Evolutionary conservation across 2,329 filamentous ascomycete species (phyloP).

Genomic region (Fusarium subtropicale): DNA sequence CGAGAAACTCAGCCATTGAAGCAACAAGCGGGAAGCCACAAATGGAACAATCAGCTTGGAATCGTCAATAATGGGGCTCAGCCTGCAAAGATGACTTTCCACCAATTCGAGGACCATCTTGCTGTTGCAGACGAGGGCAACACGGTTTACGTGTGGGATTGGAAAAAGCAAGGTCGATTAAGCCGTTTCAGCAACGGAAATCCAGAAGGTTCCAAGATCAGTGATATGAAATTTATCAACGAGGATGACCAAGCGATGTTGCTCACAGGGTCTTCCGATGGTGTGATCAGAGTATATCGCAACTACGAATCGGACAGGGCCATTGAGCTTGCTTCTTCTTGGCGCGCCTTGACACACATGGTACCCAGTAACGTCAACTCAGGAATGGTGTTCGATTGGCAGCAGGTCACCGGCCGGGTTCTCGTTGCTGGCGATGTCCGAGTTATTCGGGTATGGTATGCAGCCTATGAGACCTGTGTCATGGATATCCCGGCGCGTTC

Average conservation of each 20-base stretch:
- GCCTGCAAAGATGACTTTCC: slow-evolving; percentile 92
- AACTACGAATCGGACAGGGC: slow-evolving; percentile 84
- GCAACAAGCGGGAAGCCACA: slow-evolving; percentile 83
- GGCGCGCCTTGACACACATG: slow-evolving; percentile 92
- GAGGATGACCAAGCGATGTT: slow-evolving; percentile 96
- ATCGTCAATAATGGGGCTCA: slow-evolving; percentile 92
- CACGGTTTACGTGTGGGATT: slow-evolving; percentile 93
- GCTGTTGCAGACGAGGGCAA: slow-evolving; percentile 94
- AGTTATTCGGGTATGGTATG: slow-evolving; percentile 96
- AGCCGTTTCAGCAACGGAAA: slow-evolving; percentile 95
- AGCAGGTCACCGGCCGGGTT: slow-evolving; percentile 94
- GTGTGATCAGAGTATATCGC: slow-evolving; percentile 91
- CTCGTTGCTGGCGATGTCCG: slow-evolving; percentile 97
- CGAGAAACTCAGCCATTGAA: slow-evolving; percentile 94
- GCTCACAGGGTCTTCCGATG: slow-evolving; percentile 95
- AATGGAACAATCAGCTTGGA: slow-evolving; percentile 85
- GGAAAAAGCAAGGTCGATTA: slow-evolving; percentile 79
- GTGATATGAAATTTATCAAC: slow-evolving; percentile 96
- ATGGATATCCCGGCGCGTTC: slow-evolving; percentile 95
- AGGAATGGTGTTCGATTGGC: slow-evolving; percentile 98
- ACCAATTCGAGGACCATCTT: slow-evolving; percentile 97
- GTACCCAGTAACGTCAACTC: slow-evolving; percentile 94
- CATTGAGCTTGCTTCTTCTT: slow-evolving; percentile 88
- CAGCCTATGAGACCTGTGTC: slow-evolving; percentile 89
- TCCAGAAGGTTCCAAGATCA: slow-evolving; percentile 89